Evolutionary conservation across 176 grass and related monocot genomes (phyloP), one percentile per base, ranked within the genome.

Genomic region (Bothriochloa decipiens): DNA sequence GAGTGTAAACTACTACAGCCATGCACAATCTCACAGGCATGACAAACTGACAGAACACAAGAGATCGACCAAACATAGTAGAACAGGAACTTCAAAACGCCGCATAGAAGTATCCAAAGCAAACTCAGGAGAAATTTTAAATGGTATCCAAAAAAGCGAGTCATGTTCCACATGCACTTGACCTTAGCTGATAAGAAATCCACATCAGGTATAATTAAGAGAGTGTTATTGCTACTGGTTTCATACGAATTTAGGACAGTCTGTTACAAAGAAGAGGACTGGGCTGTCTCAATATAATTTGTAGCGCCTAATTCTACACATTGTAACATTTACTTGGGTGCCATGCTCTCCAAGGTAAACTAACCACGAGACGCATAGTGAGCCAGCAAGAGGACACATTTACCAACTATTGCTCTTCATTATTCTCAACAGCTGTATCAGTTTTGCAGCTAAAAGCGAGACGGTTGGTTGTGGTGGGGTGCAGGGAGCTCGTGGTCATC

Each of bases 381-480:
- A 75, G 3, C 28, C 4, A 83, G 28, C 42, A 26, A 28, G 18
- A 49, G 52, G 5, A 71, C 0, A 22, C 43, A 70, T 68, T 65
- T 8, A 80, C 50, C 62, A 87, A 40, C 47, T 27, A 1, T 29
- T 32, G 28, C 12, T 60, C 36, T 82, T 90, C 11, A 9, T 32
- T 40, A 63, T 28, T 43, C 22, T 52, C 49, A 29, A 23, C 33
- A 14, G 41, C 82, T 46, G 40, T 65, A 69, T 74, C 23, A 58
- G 35, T 27, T 47, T 57, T 47, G 2, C 25, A 57, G 43, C 3
- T 26, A 62, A 75, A 63, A 74, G 52, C 45, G 18, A n/a, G 82
- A 90, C 55, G 33, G 63, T 23, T 8, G 69, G 52, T 65, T 14
- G 49, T 33, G 7, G 75, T 37, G 79, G 81, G 58, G 69, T 42